phyloP scores from a whole-genome alignment of 352 stramenopile genomes.

The Chrysophaeum taylorii region DNA sequence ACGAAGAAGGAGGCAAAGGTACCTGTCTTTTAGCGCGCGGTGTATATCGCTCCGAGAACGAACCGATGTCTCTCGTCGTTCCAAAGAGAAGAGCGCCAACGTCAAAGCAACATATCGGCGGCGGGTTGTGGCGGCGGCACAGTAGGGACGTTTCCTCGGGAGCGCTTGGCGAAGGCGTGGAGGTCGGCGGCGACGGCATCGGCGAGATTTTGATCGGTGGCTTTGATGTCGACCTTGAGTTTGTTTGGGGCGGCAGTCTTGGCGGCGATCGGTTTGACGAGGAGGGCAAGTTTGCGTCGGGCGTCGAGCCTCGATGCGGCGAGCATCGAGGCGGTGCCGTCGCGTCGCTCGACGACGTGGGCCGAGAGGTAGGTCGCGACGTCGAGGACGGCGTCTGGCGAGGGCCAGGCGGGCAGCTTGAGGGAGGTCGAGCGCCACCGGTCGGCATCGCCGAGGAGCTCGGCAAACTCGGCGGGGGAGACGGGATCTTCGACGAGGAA shows the following conservation, averaged over 20 bases:
- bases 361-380: background rate
- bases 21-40: too few species aligned
- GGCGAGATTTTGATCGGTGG: background rate
- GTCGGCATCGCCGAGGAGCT: background rate
- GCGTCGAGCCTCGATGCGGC: background rate
- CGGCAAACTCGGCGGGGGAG: background rate
- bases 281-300: constrained; percentile 1
- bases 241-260: too few species aligned
- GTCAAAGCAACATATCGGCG: too few species aligned
- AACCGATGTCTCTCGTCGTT: too few species aligned
- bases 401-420: background rate
- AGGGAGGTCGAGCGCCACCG: background rate
- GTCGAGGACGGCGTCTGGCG: background rate
- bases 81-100: too few species aligned
- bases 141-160: too few species aligned
- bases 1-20: too few species aligned
- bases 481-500: background rate
- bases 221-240: constrained; percentile 15
- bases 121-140: too few species aligned
- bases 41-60: too few species aligned
- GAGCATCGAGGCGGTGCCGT: background rate
- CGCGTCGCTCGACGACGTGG: background rate
- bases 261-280: constrained; percentile 5
- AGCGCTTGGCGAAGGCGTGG: too few species aligned
- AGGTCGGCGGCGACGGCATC: background rate